phyloP scores from a whole-genome alignment of 75 land plant species.

The Picea glauca region DNA sequence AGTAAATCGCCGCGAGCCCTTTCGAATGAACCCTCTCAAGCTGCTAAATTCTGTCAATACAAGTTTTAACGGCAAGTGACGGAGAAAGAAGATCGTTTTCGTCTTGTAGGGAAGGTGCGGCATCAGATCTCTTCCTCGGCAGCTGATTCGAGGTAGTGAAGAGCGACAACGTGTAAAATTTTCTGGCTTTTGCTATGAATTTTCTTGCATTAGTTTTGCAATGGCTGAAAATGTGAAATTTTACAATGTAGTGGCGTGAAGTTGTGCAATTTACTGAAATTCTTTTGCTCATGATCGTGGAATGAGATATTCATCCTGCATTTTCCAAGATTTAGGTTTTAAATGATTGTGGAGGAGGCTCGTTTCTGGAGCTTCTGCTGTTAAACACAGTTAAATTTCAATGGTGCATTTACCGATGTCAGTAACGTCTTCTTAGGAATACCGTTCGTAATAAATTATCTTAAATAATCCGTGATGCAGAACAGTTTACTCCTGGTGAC shows the following conservation, averaged over 20 bases:
- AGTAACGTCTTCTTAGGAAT: not conserved
- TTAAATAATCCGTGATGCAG: not conserved
- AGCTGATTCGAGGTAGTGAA: not conserved
- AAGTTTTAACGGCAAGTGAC: too few relatives aligned
- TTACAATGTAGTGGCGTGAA: not conserved
- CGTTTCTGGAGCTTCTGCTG: not conserved
- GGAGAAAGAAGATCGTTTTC: too few relatives aligned
- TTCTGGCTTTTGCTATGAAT: not conserved
- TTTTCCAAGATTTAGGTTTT: not conserved
- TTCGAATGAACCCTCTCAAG: too few relatives aligned
- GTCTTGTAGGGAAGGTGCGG: not conserved
- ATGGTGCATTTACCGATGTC: not conserved
- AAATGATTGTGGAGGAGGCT: not conserved
- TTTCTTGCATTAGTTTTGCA: not conserved
- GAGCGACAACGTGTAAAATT: not conserved
- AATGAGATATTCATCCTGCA: not conserved
- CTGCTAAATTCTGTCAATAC: too few relatives aligned
- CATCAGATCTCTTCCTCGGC: constrained; percentile 5
- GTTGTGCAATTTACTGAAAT: not conserved
- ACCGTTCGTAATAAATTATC: not conserved
- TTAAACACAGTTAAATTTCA: not conserved
- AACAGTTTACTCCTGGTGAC: not conserved
- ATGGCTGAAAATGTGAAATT: not conserved
- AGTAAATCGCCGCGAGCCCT: too few relatives aligned
- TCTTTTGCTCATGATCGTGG: not conserved